Evolutionary conservation across 2,329 filamentous ascomycete genomes (phyloP).

Genomic region (Sporothrix globosa): DNA sequence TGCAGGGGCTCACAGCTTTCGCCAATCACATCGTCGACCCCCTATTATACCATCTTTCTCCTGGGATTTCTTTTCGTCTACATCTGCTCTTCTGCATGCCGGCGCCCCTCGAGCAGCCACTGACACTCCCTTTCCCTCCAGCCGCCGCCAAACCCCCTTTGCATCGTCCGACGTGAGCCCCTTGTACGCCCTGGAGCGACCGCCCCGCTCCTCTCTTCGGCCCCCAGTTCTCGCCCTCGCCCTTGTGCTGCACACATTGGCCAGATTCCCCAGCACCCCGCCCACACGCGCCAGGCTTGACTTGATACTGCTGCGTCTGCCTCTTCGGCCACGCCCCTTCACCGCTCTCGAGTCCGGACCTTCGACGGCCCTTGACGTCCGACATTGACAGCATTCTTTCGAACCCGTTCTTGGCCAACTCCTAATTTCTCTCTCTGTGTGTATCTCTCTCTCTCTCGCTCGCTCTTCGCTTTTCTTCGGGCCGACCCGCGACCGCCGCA

Average conservation of each 20-base stretch:
- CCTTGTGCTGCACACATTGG: conserved; percentile 16
- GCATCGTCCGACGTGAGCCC: conserved; percentile 19
- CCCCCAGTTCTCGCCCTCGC: neutral
- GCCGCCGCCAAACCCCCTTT: neutral
- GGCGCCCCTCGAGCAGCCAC: neutral
- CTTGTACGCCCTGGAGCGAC: conserved; percentile 15
- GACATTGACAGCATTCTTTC: neutral
- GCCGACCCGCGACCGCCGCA: conserved; percentile 38
- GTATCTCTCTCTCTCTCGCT: neutral
- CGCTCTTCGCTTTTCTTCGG: neutral
- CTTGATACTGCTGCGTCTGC: conserved; percentile 7
- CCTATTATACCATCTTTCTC: neutral
- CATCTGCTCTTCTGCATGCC: no score
- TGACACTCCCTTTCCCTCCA: neutral
- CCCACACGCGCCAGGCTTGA: conserved; percentile 15
- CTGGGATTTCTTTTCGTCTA: neutral
- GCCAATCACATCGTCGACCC: neutral
- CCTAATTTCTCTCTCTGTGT: neutral
- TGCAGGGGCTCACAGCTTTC: neutral
- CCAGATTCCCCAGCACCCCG: conserved; percentile 15
- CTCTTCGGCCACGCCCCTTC: conserved; percentile 1
- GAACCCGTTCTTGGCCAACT: neutral
- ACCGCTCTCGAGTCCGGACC: conserved; percentile 21
- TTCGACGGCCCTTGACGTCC: neutral
- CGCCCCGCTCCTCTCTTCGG: conserved; percentile 14